A percentile compares a stretch with the other conserved stretches of the same genome.
Conservation (phyloP, 345 rosid genomes). For the Lenwebbia sp. region DNA sequence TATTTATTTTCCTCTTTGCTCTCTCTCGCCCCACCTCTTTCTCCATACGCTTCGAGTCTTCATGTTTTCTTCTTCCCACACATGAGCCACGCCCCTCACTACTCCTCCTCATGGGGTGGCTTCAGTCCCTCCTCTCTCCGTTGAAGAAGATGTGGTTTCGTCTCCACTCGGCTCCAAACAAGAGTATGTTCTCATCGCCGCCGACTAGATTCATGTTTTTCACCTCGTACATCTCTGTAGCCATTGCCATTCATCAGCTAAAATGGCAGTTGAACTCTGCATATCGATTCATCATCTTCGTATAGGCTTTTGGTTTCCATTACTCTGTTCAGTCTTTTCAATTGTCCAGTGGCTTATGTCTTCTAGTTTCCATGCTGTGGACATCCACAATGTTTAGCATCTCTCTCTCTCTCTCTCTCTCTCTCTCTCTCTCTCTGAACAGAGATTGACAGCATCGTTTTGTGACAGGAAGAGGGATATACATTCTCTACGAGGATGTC, state of each 20-base stretch:
- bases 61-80: background rate
- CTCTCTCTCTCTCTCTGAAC: background rate
- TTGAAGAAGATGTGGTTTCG: constrained; percentile 93
- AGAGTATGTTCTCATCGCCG: constrained; percentile 31
- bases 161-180: constrained; percentile 53
- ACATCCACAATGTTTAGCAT: background rate
- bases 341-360: background rate
- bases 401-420: background rate
- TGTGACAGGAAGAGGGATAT: constrained; percentile 65
- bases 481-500: constrained; percentile 82
- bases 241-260: background rate
- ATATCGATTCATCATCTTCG: background rate
- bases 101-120: constrained; percentile 66
- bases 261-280: background rate
- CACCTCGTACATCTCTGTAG: background rate
- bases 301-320: background rate
- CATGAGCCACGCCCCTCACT: constrained; percentile 27
- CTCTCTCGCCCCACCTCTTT: background rate
- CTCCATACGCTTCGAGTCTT: background rate
- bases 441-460: background rate
- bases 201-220: background rate
- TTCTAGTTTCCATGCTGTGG: background rate
- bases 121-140: constrained; percentile 80
- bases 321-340: background rate
- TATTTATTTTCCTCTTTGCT: background rate